Percentiles rank a stretch among this genome's conserved stretches.
These are phyloP conservation scores for Talaromyces funiculosus DNA, from an alignment of 2,329 filamentous ascomycete genomes.

Conservation along the genomic window DNA sequence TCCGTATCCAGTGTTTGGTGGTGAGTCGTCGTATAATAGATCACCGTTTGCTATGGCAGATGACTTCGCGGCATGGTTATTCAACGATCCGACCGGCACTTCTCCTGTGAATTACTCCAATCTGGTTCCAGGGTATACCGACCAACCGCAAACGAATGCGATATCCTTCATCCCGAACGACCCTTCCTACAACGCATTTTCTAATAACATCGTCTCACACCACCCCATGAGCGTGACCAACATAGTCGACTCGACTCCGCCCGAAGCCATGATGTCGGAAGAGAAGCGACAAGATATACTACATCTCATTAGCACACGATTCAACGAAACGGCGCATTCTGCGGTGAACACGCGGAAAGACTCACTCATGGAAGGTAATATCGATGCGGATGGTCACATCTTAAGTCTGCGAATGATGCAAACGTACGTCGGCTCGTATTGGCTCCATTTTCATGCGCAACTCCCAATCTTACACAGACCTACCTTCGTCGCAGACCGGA, in stretches of 20 bases:
- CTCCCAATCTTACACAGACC: slow-evolving; percentile 91
- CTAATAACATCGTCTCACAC: slow-evolving; percentile 50
- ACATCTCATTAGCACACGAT: slow-evolving; percentile 72
- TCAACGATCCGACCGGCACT: slow-evolving; percentile 61
- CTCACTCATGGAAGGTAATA: slow-evolving; percentile 70
- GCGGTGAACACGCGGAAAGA: slow-evolving; percentile 70
- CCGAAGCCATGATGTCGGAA: slow-evolving; percentile 76
- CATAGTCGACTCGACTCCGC: slow-evolving; percentile 71
- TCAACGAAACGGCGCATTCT: slow-evolving; percentile 72
- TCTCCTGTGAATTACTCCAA: slow-evolving; percentile 43
- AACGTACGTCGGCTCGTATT: slow-evolving; percentile 86
- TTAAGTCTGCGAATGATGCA: slow-evolving; percentile 94
- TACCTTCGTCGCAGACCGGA: slow-evolving; percentile 83
- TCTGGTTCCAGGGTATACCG: slow-evolving; percentile 36
- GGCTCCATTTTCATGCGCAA: slow-evolving; percentile 91
- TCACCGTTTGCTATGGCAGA: slow-evolving; percentile 85
- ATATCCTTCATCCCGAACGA: slow-evolving; percentile 47
- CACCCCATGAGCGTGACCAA: slow-evolving; percentile 89
- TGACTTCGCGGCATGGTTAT: slow-evolving; percentile 80
- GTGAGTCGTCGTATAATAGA: slow-evolving; percentile 67
- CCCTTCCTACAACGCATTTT: slow-evolving; percentile 43
- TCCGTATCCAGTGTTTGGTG: slow-evolving; percentile 79
- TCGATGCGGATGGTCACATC: slow-evolving; percentile 55
- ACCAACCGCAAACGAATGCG: slow-evolving; percentile 43
- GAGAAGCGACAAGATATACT: slow-evolving; percentile 80